Conservation (phyloP, 2,329 filamentous ascomycete genomes). For the Sphaceloma murrayae region DNA sequence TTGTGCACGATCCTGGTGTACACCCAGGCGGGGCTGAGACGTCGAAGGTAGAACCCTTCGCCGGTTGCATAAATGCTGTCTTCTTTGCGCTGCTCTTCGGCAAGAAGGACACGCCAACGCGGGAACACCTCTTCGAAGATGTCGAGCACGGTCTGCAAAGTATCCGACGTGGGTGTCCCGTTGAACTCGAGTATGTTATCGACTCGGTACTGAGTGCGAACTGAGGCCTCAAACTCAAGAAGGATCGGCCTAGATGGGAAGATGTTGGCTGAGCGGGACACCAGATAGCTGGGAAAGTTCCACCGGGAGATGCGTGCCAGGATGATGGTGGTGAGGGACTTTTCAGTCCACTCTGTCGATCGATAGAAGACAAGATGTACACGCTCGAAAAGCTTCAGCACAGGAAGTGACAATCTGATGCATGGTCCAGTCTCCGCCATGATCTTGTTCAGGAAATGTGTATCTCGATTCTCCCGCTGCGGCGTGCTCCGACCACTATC, state of each 20-base stretch:
- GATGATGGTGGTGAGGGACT: constrained; percentile 89
- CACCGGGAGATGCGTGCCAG: constrained; percentile 78
- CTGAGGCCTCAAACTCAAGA: constrained; percentile 79
- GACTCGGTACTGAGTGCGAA: constrained; percentile 70
- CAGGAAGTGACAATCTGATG: constrained; percentile 63
- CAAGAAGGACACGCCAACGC: constrained; percentile 66
- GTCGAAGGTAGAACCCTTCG: constrained; percentile 79
- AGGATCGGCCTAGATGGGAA: constrained; percentile 67
- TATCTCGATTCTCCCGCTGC: constrained; percentile 52
- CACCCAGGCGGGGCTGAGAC: constrained; percentile 84
- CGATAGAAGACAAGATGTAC: constrained; percentile 95
- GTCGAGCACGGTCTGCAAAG: constrained; percentile 57
- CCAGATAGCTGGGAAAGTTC: constrained; percentile 83
- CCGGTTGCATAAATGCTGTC: constrained; percentile 66
- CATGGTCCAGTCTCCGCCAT: constrained; percentile 69
- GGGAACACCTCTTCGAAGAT: constrained; percentile 67
- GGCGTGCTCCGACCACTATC: constrained; percentile 32
- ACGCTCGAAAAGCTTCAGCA: constrained; percentile 77
- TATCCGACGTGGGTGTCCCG: constrained; percentile 56
- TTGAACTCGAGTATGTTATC: constrained; percentile 75
- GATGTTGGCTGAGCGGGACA: constrained; percentile 81
- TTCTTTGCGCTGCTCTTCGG: constrained; percentile 70
- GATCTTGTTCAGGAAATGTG: constrained; percentile 69
- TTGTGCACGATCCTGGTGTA: constrained; percentile 93
- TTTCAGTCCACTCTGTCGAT: constrained; percentile 95